Evolutionary conservation across 371 early-diverging fungal genomes (phyloP).

Genomic region (Saksenaea vasiformis): DNA sequence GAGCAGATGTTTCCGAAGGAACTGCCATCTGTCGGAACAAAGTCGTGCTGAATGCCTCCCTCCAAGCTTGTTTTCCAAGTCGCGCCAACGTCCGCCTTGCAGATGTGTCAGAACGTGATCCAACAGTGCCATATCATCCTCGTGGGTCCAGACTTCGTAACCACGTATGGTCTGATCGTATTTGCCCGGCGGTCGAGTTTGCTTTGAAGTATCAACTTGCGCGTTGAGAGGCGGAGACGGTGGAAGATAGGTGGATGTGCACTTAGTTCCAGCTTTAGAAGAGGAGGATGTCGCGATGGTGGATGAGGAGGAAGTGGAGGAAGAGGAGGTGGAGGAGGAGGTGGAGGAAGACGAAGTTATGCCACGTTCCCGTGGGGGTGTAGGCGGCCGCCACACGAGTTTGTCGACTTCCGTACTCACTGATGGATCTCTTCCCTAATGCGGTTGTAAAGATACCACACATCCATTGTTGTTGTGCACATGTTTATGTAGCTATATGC

Average conservation of each 20-base stretch:
- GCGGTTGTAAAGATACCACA: conserved; percentile 8
- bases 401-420: background rate
- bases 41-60: conserved; percentile 22
- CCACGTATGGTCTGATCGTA: conserved; percentile 44
- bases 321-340: background rate
- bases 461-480: conserved; percentile 1
- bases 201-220: background rate
- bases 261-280: background rate
- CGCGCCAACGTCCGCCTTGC: conserved; percentile 19
- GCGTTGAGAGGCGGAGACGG: background rate
- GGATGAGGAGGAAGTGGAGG: background rate
- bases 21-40: conserved; percentile 24
- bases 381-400: conserved; percentile 17
- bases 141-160: conserved; percentile 35
- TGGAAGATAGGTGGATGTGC: background rate
- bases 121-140: conserved; percentile 23
- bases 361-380: conserved; percentile 18
- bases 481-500: background rate
- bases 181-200: conserved; percentile 17
- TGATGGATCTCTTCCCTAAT: conserved; percentile 2
- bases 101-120: conserved; percentile 20
- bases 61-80: conserved; percentile 20
- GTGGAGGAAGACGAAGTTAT: conserved; percentile 12
- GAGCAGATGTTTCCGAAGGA: conserved; percentile 15
- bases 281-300: background rate